Base-by-base conservation (phyloP, 1,284 basidiomycete species). In the Gymnopus androsaceus region DNA sequence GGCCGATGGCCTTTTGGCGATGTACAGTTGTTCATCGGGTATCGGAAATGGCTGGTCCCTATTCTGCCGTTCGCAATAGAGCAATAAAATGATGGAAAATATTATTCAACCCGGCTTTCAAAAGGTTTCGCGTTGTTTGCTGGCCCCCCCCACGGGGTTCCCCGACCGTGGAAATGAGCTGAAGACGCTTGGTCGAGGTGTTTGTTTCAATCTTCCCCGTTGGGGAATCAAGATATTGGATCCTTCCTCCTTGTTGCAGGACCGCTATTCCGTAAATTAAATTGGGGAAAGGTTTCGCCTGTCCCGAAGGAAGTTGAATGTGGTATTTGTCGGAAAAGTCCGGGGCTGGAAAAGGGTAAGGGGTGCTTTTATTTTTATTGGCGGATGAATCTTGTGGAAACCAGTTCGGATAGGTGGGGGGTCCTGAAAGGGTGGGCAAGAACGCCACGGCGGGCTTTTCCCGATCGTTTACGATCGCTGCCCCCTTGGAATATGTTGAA, bases 11-110 rank as follows among this genome's bases (percentile, higher is more conserved):
- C 1, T n/a, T n/a, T 72, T 95, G 31, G 83, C 88, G 0, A 82
- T 94, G 63, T 95, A 92, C 72, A 64, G 78, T 93, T 14, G 88
- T 91, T 9, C 90, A 94, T 72, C 79, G 90, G n/a, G n/a, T n/a
- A 36, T 94, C 93, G 68, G 74, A 76, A 7, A 83, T 94, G 72
- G 80, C 82, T 19, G 80, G 76, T 8, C 77, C 94, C 21, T 83
- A 84, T 33, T n/a, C n/a, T n/a, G n/a, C 66, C 76, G 11, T 76
- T 93, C 7, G 87, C 91, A 2, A 71, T 90, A 54, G 84, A 88
- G 50, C 90, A n/a, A n/a, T n/a, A n/a, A 92, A 66, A 84, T 94
- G 63, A 79, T 94, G 72, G 76, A 79, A 3, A 87, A 84, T 2
- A 81, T n/a, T n/a, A n/a, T n/a, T 95, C 38, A 88, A 85, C 6